These are phyloP conservation scores for Teratosphaeriaceae sp. DNA, from an alignment of 2,329 filamentous ascomycete species.

Conservation along the genomic window DNA sequence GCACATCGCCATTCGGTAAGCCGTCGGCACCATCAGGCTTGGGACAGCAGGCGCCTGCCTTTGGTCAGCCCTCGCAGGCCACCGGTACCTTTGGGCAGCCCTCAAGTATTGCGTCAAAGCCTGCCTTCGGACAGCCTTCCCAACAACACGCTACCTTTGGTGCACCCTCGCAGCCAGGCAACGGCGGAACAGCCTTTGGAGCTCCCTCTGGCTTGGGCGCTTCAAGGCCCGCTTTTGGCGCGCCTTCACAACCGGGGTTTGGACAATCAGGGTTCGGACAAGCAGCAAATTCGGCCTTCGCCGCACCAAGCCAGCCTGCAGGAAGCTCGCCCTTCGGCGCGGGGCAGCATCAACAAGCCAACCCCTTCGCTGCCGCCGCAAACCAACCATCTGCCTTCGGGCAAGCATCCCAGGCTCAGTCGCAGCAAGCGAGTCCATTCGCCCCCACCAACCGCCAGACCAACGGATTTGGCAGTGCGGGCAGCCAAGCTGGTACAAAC, in stretches of 20 bases:
- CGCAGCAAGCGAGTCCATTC: constrained; percentile 4
- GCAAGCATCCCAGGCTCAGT: constrained; percentile 1
- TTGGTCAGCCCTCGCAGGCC: constrained; percentile 8
- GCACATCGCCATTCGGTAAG: no score
- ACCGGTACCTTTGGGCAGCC: constrained; percentile 4
- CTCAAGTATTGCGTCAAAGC: constrained; percentile 5
- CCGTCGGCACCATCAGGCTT: no score
- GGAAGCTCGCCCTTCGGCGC: constrained; percentile 11
- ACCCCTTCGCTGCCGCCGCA: constrained; percentile 3
- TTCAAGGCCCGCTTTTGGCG: constrained; percentile 18
- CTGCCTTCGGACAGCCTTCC: constrained; percentile 8
- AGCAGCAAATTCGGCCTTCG: constrained; percentile 30
- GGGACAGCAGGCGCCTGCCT: no score
- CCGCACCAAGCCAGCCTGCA: constrained; percentile 21
- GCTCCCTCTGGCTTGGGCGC: constrained; percentile 15
- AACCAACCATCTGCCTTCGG: constrained; percentile 5
- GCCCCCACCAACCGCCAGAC: neutral
- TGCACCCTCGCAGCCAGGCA: constrained; percentile 5
- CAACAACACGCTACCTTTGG: constrained; percentile 5
- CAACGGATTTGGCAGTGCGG: neutral
- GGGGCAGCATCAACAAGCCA: constrained; percentile 9
- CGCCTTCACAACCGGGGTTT: constrained; percentile 21
- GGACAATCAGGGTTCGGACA: constrained; percentile 20
- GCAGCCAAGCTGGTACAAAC: constrained; percentile 1
- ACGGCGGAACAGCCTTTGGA: constrained; percentile 12